Percentiles rank a stretch among this genome's conserved stretches.
These are phyloP conservation scores for Cladosporium sp. DNA, from an alignment of 2,329 filamentous ascomycete species.

Conservation along the genomic window DNA sequence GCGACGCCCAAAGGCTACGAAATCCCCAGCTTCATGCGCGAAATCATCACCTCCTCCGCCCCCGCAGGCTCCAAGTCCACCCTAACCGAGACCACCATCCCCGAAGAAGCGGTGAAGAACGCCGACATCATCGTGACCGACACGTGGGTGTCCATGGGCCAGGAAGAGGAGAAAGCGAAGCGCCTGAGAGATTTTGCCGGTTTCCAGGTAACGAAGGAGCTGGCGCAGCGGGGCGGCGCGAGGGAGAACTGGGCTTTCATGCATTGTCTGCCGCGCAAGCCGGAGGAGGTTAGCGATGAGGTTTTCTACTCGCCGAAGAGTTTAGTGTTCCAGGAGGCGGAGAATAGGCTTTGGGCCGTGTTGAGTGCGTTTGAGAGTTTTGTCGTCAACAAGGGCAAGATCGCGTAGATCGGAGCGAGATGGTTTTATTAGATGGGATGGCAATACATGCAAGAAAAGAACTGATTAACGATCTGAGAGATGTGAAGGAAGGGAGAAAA, in stretches of 20 bases:
- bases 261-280: slow-evolving; percentile 92
- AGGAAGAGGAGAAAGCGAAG: slow-evolving; percentile 78
- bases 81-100: slow-evolving; percentile 70
- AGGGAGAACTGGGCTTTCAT: slow-evolving; percentile 94
- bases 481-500: background rate
- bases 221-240: slow-evolving; percentile 79
- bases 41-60: slow-evolving; percentile 62
- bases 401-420: slow-evolving; percentile 38
- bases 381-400: slow-evolving; percentile 88
- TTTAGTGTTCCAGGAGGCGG: slow-evolving; percentile 88
- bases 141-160: slow-evolving; percentile 98
- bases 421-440: background rate
- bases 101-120: slow-evolving; percentile 78
- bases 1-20: slow-evolving; percentile 82
- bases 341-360: slow-evolving; percentile 91
- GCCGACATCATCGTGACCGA: slow-evolving; percentile 93
- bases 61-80: slow-evolving; percentile 17
- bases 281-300: slow-evolving; percentile 88
- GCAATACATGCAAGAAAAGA: background rate
- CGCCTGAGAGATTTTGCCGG: slow-evolving; percentile 77
- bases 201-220: slow-evolving; percentile 84
- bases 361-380: slow-evolving; percentile 80
- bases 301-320: slow-evolving; percentile 87
- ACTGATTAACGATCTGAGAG: background rate
- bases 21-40: slow-evolving; percentile 71